A percentile compares a stretch with the other conserved stretches of the same genome.
These are phyloP conservation scores for Boletus fagicola DNA, from an alignment of 768 basidiomycete species.

Conservation along the genomic window DNA sequence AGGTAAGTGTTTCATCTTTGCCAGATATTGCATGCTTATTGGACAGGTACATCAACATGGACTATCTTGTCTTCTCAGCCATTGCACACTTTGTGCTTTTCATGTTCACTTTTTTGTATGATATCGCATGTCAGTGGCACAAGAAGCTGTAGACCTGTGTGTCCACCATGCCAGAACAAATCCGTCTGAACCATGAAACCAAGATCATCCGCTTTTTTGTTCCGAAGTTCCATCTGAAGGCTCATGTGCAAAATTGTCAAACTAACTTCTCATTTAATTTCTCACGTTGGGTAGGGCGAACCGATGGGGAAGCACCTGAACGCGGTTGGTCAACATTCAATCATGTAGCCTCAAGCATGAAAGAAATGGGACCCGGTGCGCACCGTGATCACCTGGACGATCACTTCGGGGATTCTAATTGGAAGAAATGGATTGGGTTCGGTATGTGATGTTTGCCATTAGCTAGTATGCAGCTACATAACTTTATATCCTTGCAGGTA, in stretches of 20 bases:
- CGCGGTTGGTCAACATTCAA: neutral
- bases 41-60: neutral
- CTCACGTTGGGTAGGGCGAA: neutral
- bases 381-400: constrained; percentile 2
- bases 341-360: neutral
- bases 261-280: neutral
- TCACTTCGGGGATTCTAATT: neutral
- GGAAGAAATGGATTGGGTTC: neutral
- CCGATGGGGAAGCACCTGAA: neutral
- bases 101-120: neutral
- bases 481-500: neutral
- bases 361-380: neutral
- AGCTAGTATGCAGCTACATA: no score
- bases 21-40: neutral
- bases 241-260: neutral
- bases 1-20: neutral
- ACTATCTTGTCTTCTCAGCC: neutral
- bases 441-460: no score
- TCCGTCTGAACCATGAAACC: neutral
- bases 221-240: neutral
- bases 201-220: neutral
- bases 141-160: neutral
- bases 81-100: neutral
- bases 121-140: neutral
- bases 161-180: neutral